phyloP scores from a whole-genome alignment of 305 asterid genomes.

The Fraxinus sp. region DNA sequence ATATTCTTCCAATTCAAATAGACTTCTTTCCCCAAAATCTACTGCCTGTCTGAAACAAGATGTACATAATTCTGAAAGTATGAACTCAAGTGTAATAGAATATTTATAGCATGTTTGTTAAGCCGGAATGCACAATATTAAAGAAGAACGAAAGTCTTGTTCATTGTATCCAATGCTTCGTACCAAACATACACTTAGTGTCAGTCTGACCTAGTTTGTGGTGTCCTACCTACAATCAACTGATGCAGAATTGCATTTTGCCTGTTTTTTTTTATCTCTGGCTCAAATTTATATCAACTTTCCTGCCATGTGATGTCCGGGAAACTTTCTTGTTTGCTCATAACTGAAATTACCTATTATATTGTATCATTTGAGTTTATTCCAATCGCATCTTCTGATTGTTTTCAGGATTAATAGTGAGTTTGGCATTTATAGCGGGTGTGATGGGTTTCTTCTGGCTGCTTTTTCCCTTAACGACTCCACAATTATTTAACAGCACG shows the following conservation, averaged over 20 bases:
- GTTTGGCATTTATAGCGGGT: conserved; percentile 53
- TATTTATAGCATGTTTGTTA: not conserved
- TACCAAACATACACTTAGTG: not conserved
- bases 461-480: conserved; percentile 71
- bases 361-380: not conserved
- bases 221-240: not conserved
- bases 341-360: not conserved
- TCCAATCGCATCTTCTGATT: conserved; percentile 1
- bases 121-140: not conserved
- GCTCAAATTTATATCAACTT: not conserved
- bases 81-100: not conserved
- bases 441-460: conserved; percentile 60
- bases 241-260: not conserved
- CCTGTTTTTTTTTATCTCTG: not conserved
- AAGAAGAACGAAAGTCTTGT: not conserved
- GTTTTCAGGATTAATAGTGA: conserved; percentile 52
- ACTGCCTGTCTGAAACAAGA: not conserved
- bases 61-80: not conserved
- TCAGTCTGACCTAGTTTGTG: not conserved
- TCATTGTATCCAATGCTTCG: not conserved
- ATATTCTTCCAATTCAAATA: not conserved
- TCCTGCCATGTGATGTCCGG: not conserved
- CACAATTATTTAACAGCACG: conserved; percentile 48
- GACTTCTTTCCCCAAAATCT: not conserved
- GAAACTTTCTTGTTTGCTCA: not conserved